Base-by-base conservation (phyloP, 2,329 filamentous ascomycete species). In the Sporothrix pallida region DNA sequence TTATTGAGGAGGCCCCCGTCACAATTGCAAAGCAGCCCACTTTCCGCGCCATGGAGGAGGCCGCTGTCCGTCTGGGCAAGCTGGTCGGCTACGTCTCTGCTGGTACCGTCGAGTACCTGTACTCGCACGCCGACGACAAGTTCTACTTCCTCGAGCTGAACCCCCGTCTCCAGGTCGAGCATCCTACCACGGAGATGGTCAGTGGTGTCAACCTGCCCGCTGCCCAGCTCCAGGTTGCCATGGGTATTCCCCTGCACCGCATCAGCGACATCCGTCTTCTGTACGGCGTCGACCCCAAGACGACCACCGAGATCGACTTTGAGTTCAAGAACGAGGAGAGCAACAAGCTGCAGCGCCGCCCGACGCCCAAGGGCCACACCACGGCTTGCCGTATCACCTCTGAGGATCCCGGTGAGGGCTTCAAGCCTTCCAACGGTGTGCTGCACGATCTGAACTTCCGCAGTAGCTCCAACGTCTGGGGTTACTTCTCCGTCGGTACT, bases 101-200 rank as follows among this genome's bases (percentile, higher is more conserved):
- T 26, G 96, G 96, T 87, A 99, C 96, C 46, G 97, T 99, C 75
- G 96, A 99, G 85, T 99, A 99, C 83, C 90, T 99, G 68, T 99
- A 99, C 87, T 99, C 96, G 58, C 94, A 99, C 83, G 87, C 94
- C 20, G 96, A 99, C 78, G 94, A 98, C 88, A 96, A 97, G 84
- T 99, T 99, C 87, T 99, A 98, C 89, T 99, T 99, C 87, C 87
- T 99, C 77, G 96, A 99, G 85, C 86, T 99, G 81, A 99, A 99
- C 87, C 96, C 96, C 69, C 94, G 96, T 93, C 92, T 99, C 72
- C 96, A 99, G 86, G 96, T 99, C 84, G 96, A 99, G 89, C 96
- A 99, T 86, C 96, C 96, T 63, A 99, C 95, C 71, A 99, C 96
- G 42, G 96, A 99, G 83, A 99, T 99, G 96, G 96, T 99, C 77